Conservation (phyloP, 1,139 yeast genomes). For the Yarrowia galli region DNA sequence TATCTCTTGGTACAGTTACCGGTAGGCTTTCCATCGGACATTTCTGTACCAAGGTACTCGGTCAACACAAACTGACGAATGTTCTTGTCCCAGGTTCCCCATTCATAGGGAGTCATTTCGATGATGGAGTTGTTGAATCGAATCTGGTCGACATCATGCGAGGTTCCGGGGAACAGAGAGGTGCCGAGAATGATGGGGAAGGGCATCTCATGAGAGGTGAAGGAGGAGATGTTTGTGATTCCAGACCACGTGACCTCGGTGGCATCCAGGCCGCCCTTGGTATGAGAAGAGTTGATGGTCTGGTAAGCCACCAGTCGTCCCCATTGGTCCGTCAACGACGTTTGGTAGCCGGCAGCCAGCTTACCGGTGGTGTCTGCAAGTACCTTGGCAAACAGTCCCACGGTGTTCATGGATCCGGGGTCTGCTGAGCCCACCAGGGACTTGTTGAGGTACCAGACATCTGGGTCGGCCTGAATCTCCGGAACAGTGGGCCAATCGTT, state of each 20-base stretch:
- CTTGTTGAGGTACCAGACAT: conserved; percentile 75
- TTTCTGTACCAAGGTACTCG: conserved; percentile 74
- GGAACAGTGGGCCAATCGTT: conserved; percentile 84
- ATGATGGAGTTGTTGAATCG: conserved; percentile 78
- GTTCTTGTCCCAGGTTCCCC: conserved; percentile 88
- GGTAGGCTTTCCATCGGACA: conserved; percentile 59
- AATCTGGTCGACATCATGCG: conserved; percentile 54
- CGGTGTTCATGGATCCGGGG: conserved; percentile 68
- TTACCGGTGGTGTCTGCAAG: conserved; percentile 64
- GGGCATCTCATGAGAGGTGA: conserved; percentile 75
- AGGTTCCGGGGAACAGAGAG: conserved; percentile 76
- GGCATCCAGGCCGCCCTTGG: conserved; percentile 73
- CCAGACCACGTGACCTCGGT: conserved; percentile 72
- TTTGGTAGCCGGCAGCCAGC: conserved; percentile 75
- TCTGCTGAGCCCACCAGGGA: conserved; percentile 76
- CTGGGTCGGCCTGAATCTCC: conserved; percentile 62
- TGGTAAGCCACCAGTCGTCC: conserved; percentile 85
- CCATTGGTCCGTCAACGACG: conserved; percentile 90
- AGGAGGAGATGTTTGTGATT: conserved; percentile 62
- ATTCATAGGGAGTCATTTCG: conserved; percentile 83
- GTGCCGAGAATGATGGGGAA: conserved; percentile 86
- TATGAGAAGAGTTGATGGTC: conserved; percentile 64
- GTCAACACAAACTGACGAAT: conserved; percentile 72
- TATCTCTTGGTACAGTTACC: conserved; percentile 65
- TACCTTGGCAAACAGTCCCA: conserved; percentile 62